A percentile compares a stretch with the other conserved stretches of the same genome.
These are phyloP conservation scores for Parasitella parasitica DNA, from an alignment of 371 early-diverging fungal genomes.

Conservation along the genomic window DNA sequence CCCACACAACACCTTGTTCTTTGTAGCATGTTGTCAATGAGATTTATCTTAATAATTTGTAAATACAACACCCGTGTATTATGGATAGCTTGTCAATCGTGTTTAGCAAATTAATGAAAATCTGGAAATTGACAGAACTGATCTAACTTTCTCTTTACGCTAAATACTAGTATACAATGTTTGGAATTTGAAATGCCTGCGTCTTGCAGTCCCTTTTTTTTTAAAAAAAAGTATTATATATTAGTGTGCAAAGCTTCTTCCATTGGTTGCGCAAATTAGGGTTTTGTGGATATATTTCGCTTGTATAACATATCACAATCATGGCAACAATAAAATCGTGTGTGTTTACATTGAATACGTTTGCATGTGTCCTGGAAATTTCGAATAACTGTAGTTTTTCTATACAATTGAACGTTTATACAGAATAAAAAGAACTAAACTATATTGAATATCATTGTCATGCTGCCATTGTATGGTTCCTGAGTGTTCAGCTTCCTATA, in stretches of 20 bases:
- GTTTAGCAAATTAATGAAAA: background rate
- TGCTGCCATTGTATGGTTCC: background rate
- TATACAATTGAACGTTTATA: no score
- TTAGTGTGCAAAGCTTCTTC: no score
- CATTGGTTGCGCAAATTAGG: background rate
- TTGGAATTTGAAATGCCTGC: background rate
- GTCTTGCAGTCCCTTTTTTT: background rate
- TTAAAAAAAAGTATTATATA: background rate
- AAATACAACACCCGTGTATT: background rate
- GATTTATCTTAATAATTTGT: background rate
- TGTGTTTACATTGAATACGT: background rate
- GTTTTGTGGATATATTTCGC: background rate
- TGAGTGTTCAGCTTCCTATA: background rate
- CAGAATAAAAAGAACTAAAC: no score
- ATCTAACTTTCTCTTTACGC: background rate
- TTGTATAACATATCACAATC: background rate
- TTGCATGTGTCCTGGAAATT: no score
- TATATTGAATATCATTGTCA: no score
- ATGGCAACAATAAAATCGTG: background rate
- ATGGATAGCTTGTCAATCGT: background rate
- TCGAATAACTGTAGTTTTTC: no score
- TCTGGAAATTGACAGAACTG: background rate
- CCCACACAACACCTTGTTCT: conserved; percentile 7
- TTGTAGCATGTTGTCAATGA: background rate
- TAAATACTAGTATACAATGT: background rate